These are phyloP conservation scores for Fusarium sp. DNA, from an alignment of 2,329 filamentous ascomycete genomes.

Conservation along the genomic window DNA sequence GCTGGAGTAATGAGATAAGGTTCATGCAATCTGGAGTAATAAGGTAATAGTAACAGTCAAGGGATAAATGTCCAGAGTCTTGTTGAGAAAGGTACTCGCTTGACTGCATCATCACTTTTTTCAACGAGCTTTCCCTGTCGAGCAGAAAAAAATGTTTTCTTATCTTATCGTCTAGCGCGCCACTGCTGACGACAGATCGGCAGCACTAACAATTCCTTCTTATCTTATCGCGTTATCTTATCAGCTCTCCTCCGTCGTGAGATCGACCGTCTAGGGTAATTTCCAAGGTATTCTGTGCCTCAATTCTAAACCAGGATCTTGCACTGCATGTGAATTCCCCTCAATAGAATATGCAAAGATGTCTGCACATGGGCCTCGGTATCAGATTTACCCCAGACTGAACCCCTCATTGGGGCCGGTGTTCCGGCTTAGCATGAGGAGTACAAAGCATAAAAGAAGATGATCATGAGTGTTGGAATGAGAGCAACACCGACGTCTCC, in stretches of 20 bases:
- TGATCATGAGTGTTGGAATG: fast-evolving
- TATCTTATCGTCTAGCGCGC: not conserved
- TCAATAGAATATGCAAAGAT: slow-evolving; percentile 9
- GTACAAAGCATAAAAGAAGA: not conserved
- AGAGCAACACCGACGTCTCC: fast-evolving
- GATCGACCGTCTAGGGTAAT: not conserved
- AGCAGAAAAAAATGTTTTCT: not conserved
- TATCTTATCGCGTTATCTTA: slow-evolving; percentile 1
- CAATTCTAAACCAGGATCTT: not conserved
- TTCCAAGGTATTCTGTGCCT: not conserved
- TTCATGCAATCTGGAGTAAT: not conserved
- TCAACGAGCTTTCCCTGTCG: not conserved
- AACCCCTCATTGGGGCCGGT: not conserved
- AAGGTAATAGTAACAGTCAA: not conserved
- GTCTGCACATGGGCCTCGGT: slow-evolving; percentile 33
- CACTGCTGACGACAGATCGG: not conserved
- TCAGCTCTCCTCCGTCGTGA: not conserved
- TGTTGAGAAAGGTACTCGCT: not conserved
- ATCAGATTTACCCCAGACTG: not conserved
- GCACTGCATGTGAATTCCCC: not conserved
- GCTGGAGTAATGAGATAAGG: not conserved
- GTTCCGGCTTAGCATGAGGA: not conserved
- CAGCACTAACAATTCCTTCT: not conserved
- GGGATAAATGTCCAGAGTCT: not conserved
- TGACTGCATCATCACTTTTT: not conserved